These are phyloP conservation scores for Pontederia paniculata DNA, from an alignment of 176 grass and related monocot species.

Conservation along the genomic window DNA sequence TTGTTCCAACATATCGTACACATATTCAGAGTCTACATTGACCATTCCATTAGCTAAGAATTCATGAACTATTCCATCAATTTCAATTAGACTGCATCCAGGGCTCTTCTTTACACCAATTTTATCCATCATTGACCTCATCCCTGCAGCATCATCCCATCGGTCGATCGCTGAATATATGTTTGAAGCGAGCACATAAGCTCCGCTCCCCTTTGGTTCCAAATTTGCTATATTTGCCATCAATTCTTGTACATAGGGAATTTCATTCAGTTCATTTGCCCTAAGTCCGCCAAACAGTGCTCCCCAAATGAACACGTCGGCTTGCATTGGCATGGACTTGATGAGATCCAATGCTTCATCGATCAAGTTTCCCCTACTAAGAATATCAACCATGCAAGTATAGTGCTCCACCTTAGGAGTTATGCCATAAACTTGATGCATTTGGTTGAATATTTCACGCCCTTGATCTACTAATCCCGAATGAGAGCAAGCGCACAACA, in stretches of 20 bases:
- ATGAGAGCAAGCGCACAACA: slow-evolving; percentile 18
- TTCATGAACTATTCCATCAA: slow-evolving; percentile 7
- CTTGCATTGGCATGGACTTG: slow-evolving; percentile 18
- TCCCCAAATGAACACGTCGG: slow-evolving; percentile 10
- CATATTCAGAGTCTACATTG: not conserved
- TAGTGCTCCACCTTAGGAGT: slow-evolving; percentile 18
- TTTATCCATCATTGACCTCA: slow-evolving; percentile 15
- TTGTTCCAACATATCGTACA: slow-evolving; percentile 8
- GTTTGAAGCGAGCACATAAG: slow-evolving; percentile 12
- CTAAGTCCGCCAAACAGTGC: slow-evolving; percentile 11
- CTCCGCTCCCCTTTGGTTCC: slow-evolving; percentile 5
- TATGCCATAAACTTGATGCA: slow-evolving; percentile 7
- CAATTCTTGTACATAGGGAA: not conserved
- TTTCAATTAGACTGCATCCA: slow-evolving; percentile 16
- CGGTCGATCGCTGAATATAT: slow-evolving; percentile 2
- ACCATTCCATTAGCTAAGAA: slow-evolving; percentile 8
- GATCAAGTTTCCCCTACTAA: slow-evolving; percentile 13
- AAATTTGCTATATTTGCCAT: not conserved
- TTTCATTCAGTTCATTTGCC: not conserved
- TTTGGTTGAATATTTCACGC: slow-evolving; percentile 2
- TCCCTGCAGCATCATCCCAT: slow-evolving; percentile 12
- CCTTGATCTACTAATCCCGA: slow-evolving; percentile 9
- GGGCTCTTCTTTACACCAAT: slow-evolving; percentile 11
- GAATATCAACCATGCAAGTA: slow-evolving; percentile 20
- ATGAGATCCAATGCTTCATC: slow-evolving; percentile 9